phyloP scores from a whole-genome alignment of 352 stramenopile species.

The Phytophthora sojae region DNA sequence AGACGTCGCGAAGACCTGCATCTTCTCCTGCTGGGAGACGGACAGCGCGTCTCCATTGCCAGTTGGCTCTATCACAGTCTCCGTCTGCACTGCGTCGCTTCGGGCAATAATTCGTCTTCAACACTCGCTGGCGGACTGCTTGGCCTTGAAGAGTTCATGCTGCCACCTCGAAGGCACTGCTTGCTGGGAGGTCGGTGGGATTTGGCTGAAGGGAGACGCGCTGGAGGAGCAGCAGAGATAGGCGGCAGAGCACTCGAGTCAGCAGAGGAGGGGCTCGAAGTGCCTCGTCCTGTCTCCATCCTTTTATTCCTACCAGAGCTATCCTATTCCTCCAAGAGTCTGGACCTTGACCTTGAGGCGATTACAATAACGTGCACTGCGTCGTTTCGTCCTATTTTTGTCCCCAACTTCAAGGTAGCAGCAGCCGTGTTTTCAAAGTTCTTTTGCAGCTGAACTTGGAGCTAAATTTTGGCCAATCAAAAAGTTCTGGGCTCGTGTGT shows the following conservation, averaged over 20 bases:
- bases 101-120: conserved; percentile 11
- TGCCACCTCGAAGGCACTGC: not conserved
- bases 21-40: conserved; percentile 38
- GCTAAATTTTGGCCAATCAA: too few species aligned
- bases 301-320: too few species aligned
- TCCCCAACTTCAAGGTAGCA: too few species aligned
- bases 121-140: conserved; percentile 4
- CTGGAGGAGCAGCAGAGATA: conserved; percentile 12
- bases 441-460: too few species aligned
- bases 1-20: conserved; percentile 50
- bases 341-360: not conserved
- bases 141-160: not conserved
- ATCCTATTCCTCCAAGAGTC: too few species aligned
- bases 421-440: too few species aligned
- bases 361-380: too few species aligned
- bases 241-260: conserved; percentile 29
- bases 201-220: conserved; percentile 18
- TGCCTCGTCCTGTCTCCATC: conserved; percentile 14
- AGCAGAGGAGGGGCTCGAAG: not conserved
- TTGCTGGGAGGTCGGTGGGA: conserved; percentile 15
- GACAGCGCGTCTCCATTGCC: conserved; percentile 26
- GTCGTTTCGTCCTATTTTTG: not conserved
- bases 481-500: too few species aligned
- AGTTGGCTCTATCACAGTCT: not conserved
- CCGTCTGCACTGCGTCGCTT: conserved; percentile 12